Conservation (phyloP, 805 yeast species). For the Starmerella ratchasimensis region DNA sequence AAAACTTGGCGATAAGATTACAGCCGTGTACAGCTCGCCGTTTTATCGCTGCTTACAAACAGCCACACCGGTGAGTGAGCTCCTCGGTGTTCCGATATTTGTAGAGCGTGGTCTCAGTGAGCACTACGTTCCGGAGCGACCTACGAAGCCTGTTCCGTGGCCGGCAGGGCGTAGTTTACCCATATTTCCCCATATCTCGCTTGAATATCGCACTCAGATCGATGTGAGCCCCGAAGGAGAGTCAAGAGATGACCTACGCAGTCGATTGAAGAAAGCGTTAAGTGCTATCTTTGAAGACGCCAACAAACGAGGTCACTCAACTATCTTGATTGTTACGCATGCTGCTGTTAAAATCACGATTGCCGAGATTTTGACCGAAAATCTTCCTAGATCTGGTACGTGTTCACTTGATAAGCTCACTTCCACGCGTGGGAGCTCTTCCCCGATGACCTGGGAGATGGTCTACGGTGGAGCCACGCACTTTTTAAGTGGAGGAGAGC, state of each 20-base stretch:
- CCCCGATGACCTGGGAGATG: slow-evolving; percentile 47
- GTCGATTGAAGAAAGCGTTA: slow-evolving; percentile 47
- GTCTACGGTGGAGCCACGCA: slow-evolving; percentile 60
- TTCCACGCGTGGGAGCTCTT: slow-evolving; percentile 18
- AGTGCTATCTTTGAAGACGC: slow-evolving; percentile 37
- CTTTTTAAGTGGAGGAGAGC: slow-evolving; percentile 66
- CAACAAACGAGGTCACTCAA: slow-evolving; percentile 40
- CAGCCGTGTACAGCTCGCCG: slow-evolving; percentile 59
- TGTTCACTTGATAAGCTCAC: slow-evolving; percentile 64
- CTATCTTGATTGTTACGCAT: slow-evolving; percentile 68
- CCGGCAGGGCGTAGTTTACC: slow-evolving; percentile 27
- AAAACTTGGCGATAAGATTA: slow-evolving; percentile 34
- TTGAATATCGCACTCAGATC: slow-evolving; percentile 40
- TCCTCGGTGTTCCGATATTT: slow-evolving; percentile 42
- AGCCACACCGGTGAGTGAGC: slow-evolving; percentile 50
- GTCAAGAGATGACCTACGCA: slow-evolving; percentile 51
- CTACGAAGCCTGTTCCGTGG: slow-evolving; percentile 40
- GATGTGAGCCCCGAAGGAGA: slow-evolving; percentile 63
- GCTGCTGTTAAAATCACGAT: slow-evolving; percentile 87
- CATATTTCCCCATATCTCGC: slow-evolving; percentile 35
- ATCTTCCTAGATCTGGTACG: slow-evolving; percentile 57
- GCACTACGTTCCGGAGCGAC: slow-evolving; percentile 69
- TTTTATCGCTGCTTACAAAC: slow-evolving; percentile 86
- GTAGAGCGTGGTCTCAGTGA: slow-evolving; percentile 83
- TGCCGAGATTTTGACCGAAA: slow-evolving; percentile 50